Percentiles rank a stretch among this genome's conserved stretches.
Evolutionary conservation across 495 filamentous ascomycete genomes (phyloP).

Genomic region (Penicillium dipodomyicola): DNA sequence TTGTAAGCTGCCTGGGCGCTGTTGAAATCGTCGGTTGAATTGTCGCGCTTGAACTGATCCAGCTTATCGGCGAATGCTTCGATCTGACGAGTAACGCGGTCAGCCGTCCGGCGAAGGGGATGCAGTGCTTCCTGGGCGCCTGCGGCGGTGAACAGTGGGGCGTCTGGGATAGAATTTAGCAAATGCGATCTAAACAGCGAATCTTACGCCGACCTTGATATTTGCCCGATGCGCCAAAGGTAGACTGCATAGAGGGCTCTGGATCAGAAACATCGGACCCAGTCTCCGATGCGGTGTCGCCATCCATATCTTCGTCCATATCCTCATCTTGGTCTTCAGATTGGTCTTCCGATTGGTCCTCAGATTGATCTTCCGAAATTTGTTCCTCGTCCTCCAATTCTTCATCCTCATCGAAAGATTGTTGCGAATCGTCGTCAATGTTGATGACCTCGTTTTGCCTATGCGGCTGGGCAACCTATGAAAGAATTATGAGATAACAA

Average conservation of each 20-base stretch:
- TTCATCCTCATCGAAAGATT: slow-evolving; percentile 30
- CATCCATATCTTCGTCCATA: slow-evolving; percentile 26
- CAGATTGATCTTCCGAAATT: slow-evolving; percentile 3
- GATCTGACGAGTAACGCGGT: slow-evolving; percentile 61
- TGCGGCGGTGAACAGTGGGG: slow-evolving; percentile 48
- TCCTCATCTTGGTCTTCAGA: slow-evolving; percentile 29
- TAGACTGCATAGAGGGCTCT: slow-evolving; percentile 22
- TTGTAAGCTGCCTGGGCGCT: slow-evolving; percentile 44
- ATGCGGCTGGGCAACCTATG: slow-evolving; percentile 19
- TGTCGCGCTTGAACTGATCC: slow-evolving; percentile 55
- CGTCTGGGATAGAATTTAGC: slow-evolving; percentile 23
- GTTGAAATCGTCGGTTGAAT: slow-evolving; percentile 35
- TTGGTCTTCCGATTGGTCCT: slow-evolving; percentile 16
- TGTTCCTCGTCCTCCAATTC: slow-evolving; percentile 21
- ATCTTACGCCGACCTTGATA: slow-evolving; percentile 17
- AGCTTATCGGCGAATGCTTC: slow-evolving; percentile 64
- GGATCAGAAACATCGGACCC: slow-evolving; percentile 20
- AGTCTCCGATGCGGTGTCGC: slow-evolving; percentile 22
- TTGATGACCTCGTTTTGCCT: slow-evolving; percentile 42
- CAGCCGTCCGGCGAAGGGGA: slow-evolving; percentile 56
- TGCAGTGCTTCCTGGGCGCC: slow-evolving; percentile 52
- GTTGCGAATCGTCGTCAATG: slow-evolving; percentile 38
- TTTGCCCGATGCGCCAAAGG: slow-evolving; percentile 11
- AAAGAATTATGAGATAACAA: slow-evolving; percentile 24
- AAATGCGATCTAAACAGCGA: background rate